Conservation (phyloP, 1,284 basidiomycete genomes). For the Leccinum griseonigrum region DNA sequence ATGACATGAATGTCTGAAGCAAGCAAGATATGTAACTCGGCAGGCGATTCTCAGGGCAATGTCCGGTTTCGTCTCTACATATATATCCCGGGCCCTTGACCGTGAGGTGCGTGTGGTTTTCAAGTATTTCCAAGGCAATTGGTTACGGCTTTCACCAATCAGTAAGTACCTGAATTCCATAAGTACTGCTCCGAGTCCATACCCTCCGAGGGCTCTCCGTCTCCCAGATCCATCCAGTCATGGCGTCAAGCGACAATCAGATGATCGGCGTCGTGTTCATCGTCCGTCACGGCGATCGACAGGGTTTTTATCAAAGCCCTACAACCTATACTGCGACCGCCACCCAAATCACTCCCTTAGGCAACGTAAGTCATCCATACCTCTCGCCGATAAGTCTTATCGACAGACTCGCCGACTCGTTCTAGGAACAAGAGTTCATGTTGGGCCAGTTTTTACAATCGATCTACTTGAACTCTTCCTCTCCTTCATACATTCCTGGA, state of each 20-base stretch:
- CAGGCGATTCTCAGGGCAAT: neutral
- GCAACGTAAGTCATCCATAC: conserved; percentile 48
- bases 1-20: neutral
- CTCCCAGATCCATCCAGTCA: conserved; percentile 2
- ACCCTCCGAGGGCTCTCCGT: neutral
- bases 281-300: conserved; percentile 63
- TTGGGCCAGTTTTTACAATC: conserved; percentile 62
- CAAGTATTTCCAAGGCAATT: neutral
- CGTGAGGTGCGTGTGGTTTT: neutral
- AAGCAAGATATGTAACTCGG: neutral
- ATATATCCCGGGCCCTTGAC: no score
- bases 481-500: conserved; percentile 56
- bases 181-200: no score
- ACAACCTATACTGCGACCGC: conserved; percentile 58
- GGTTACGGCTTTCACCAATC: neutral
- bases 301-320: conserved; percentile 65
- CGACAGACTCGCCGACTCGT: conserved; percentile 2
- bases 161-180: no score
- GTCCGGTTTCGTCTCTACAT: neutral
- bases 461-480: conserved; percentile 60
- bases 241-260: conserved; percentile 19
- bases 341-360: conserved; percentile 75
- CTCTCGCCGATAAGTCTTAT: neutral
- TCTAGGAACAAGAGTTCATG: conserved; percentile 54
- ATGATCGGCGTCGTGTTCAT: conserved; percentile 59